Base-by-base conservation (phyloP, 441 rosid species). In the Hura crepitans region DNA sequence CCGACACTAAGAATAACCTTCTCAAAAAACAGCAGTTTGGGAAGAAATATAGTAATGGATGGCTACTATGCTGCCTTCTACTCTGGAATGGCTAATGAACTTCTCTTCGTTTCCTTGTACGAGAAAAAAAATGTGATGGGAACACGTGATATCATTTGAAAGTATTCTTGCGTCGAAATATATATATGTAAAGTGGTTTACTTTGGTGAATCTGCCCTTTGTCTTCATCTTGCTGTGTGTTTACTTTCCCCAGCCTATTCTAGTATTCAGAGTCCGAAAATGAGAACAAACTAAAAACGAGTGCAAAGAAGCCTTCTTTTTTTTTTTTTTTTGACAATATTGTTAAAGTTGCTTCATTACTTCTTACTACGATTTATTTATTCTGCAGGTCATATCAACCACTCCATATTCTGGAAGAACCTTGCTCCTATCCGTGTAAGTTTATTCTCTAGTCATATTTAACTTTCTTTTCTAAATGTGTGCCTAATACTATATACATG, bases 371-470 rank as follows among this genome's bases (percentile, higher is more conserved):
- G 18, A 8, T 2, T 10, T 69, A 22, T 37, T 54, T 58, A 42
- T 45, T 13, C 28, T 78, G 77, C 84, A 95, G 97, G 97, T 70
- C 98, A 95, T 80, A 62, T 95, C 45, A 95, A 95, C 75, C 99
- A 95, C 83, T 92, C 97, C 15, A 84, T 89, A 49, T 92, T 95
- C 82, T 95, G 98, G 99, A 83, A 89, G 81, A 95, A 88, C 70
- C 98, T 95, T 35, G 75, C 85, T 62, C 98, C 98, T 33, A 67
- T 73, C 63, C 68, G 66, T 6, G 99, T 90, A 80, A 87, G 98
- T 69, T 74, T 50, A 35, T 60, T 35, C 58, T 51, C 55, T 63
- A n/a, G 53, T 43, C 9, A 17, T 50, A 10, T 25, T 58, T 25
- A 30, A 54, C 59, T 70, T 2, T 49, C n/a, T 39, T 17, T 37